These are phyloP conservation scores for Backusella circina DNA, from an alignment of 192 early-diverging fungal genomes.

Conservation along the genomic window DNA sequence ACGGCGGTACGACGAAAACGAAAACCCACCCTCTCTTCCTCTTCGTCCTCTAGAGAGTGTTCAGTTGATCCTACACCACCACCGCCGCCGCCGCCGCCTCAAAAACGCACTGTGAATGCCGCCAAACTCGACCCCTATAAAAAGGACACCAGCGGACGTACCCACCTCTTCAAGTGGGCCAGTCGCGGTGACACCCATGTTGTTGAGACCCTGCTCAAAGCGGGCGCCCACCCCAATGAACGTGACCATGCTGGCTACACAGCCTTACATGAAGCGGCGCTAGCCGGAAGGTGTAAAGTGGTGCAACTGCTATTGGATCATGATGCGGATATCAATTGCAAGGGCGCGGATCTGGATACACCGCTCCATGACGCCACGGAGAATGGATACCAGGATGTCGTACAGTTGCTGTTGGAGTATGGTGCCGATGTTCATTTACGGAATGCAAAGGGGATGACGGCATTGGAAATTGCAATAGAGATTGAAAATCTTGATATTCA, in stretches of 20 bases:
- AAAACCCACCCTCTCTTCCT: neutral
- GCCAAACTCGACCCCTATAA: slow-evolving; percentile 42
- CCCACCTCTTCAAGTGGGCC: slow-evolving; percentile 62
- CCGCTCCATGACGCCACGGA: slow-evolving; percentile 66
- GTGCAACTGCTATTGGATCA: slow-evolving; percentile 48
- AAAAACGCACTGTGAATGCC: slow-evolving; percentile 5
- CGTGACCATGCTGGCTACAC: slow-evolving; percentile 66
- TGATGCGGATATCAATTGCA: slow-evolving; percentile 57
- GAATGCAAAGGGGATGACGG: slow-evolving; percentile 52
- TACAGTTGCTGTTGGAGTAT: slow-evolving; percentile 39
- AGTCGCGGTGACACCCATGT: slow-evolving; percentile 55
- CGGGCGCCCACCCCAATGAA: slow-evolving; percentile 56
- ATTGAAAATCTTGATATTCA: slow-evolving; percentile 30
- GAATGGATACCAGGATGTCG: slow-evolving; percentile 45
- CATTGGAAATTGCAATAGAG: slow-evolving; percentile 51
- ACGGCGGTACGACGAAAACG: slow-evolving; percentile 2
- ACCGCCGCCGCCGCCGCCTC: neutral
- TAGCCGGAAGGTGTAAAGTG: slow-evolving; percentile 50
- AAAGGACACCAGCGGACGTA: slow-evolving; percentile 60
- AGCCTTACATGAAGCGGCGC: slow-evolving; percentile 62
- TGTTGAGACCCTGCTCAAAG: slow-evolving; percentile 48
- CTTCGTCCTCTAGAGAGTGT: slow-evolving; percentile 16
- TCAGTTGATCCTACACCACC: slow-evolving; percentile 20
- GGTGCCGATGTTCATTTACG: slow-evolving; percentile 48
- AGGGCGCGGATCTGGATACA: slow-evolving; percentile 60